Percentiles rank a stretch among this genome's conserved stretches.
Evolutionary conservation across 176 grass and related monocot genomes (phyloP).

Genomic region (Oryza meyeriana): DNA sequence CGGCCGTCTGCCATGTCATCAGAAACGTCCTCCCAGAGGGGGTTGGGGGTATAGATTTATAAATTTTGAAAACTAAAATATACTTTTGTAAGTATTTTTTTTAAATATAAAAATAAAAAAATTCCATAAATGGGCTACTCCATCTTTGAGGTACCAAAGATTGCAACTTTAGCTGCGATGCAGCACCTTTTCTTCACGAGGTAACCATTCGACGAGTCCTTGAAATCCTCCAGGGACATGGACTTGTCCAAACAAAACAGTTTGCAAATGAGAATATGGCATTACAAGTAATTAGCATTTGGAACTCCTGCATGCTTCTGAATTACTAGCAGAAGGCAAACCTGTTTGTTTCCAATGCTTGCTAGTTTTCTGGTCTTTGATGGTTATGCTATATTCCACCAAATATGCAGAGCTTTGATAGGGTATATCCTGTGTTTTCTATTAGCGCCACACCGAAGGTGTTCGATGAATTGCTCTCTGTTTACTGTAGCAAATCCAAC

Average conservation of each 20-base stretch:
- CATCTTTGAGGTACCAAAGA: slow-evolving; percentile 28
- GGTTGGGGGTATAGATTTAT: no score
- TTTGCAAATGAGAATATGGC: not conserved
- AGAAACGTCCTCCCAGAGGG: no score
- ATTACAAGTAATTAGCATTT: not conserved
- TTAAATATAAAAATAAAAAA: no score
- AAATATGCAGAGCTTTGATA: not conserved
- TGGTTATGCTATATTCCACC: slow-evolving; percentile 21
- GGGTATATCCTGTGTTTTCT: not conserved
- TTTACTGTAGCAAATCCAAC: no score
- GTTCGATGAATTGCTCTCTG: no score
- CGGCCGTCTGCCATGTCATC: no score
- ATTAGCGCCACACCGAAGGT: no score
- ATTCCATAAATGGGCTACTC: not conserved
- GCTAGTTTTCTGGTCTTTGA: slow-evolving; percentile 24
- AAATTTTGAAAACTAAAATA: no score
- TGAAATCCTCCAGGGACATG: slow-evolving; percentile 32
- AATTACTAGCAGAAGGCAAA: not conserved
- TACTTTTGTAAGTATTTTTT: no score
- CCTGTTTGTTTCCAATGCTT: not conserved
- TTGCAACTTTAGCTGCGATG: slow-evolving; percentile 13
- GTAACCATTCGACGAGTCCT: slow-evolving; percentile 29
- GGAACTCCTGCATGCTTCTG: not conserved
- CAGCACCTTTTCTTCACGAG: slow-evolving; percentile 34
- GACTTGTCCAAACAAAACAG: slow-evolving; percentile 16